Percentiles rank a stretch among this genome's conserved stretches.
phyloP scores from a whole-genome alignment of 1,139 yeast species.

The Keqinozyma sinolaborantium region DNA sequence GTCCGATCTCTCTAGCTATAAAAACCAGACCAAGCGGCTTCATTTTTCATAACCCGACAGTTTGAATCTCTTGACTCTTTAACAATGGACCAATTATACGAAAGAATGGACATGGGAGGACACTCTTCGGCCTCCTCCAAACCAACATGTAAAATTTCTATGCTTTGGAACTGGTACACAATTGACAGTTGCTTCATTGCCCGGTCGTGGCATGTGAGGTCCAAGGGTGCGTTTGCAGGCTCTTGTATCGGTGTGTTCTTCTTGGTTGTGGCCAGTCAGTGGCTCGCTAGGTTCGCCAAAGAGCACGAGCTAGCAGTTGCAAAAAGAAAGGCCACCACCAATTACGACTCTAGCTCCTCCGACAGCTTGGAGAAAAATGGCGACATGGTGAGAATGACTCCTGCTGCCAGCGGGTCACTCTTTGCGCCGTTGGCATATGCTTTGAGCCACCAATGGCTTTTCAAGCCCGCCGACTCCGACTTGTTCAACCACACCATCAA shows the following conservation, averaged over 20 bases:
- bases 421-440: conserved; percentile 23
- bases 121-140: conserved; percentile 4
- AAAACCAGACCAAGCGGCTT: no score
- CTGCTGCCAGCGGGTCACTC: background rate
- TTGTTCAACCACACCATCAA: conserved; percentile 49
- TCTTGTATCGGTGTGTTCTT: conserved; percentile 64
- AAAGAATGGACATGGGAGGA: conserved; percentile 11
- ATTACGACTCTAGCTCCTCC: conserved; percentile 3
- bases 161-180: conserved; percentile 47
- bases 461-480: conserved; percentile 24
- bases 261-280: conserved; percentile 53
- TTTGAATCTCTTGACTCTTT: no score
- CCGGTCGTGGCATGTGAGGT: conserved; percentile 60
- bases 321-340: background rate
- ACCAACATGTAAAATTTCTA: conserved; percentile 31
- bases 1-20: no score
- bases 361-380: conserved; percentile 1
- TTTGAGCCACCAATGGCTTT: conserved; percentile 41
- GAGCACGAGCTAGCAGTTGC: conserved; percentile 36
- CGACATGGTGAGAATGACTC: background rate
- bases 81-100: no score
- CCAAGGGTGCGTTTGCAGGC: conserved; percentile 64
- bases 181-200: conserved; percentile 63
- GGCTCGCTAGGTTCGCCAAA: conserved; percentile 53
- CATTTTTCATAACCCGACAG: no score